phyloP scores from a whole-genome alignment of 2,329 filamentous ascomycete species.

The Cladophialophora chaetospira region DNA sequence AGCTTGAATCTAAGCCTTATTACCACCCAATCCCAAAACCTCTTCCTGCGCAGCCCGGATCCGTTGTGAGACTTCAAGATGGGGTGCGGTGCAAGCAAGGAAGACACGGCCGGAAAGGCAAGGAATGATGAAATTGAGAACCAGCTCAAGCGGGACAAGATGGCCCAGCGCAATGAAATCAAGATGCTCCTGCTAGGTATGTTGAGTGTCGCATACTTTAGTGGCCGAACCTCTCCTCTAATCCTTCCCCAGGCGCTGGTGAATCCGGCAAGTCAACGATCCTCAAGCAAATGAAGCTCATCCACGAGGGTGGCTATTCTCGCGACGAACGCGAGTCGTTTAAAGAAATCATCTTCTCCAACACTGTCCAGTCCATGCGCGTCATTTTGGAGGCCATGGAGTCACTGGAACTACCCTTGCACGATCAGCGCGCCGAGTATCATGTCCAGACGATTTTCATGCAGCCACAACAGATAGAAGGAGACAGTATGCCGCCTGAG shows the following conservation, averaged over 20 bases:
- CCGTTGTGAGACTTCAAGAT: slow-evolving; percentile 66
- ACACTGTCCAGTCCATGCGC: slow-evolving; percentile 70
- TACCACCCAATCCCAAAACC: not conserved
- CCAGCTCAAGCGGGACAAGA: slow-evolving; percentile 96
- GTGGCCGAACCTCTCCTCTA: slow-evolving; percentile 29
- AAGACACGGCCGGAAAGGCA: slow-evolving; percentile 99
- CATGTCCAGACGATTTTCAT: slow-evolving; percentile 99
- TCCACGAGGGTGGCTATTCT: slow-evolving; percentile 98
- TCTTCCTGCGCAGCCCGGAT: not conserved
- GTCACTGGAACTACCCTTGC: slow-evolving; percentile 74
- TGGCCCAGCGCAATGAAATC: slow-evolving; percentile 99
- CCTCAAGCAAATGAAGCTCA: slow-evolving; percentile 98
- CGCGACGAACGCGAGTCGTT: slow-evolving; percentile 76
- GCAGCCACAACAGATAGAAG: slow-evolving; percentile 95
- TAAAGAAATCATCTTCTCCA: slow-evolving; percentile 73
- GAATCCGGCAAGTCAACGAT: slow-evolving; percentile 96
- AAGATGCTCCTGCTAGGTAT: slow-evolving; percentile 98
- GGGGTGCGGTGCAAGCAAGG: slow-evolving; percentile 99
- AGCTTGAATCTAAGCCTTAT: not conserved
- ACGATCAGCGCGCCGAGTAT: slow-evolving; percentile 91
- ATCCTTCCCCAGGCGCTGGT: slow-evolving; percentile 73
- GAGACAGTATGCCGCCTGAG: slow-evolving; percentile 89
- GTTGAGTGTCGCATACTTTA: slow-evolving; percentile 39
- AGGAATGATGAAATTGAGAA: slow-evolving; percentile 99
- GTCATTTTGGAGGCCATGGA: slow-evolving; percentile 71